Percentiles rank a stretch among this genome's conserved stretches.
These are phyloP conservation scores for Prosopis cineraria DNA, from an alignment of 306 rosid genomes.

Conservation along the genomic window DNA sequence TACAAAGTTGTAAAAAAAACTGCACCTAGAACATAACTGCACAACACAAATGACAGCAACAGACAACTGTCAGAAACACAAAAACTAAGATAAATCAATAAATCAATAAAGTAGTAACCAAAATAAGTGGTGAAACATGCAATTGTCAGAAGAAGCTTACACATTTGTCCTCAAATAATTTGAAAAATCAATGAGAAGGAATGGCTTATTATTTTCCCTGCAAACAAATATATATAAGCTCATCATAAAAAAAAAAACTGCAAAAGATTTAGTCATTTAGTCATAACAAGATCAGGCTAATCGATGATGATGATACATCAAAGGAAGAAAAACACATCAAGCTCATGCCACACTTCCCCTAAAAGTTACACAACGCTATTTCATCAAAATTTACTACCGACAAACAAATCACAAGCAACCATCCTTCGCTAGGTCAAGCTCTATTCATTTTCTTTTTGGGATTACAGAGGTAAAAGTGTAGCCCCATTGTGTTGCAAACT, in stretches of 20 bases:
- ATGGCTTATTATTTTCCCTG: conserved; percentile 68
- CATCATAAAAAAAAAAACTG: conserved; percentile 15
- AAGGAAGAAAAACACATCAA: neutral
- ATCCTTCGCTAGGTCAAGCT: neutral
- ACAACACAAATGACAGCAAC: conserved; percentile 25
- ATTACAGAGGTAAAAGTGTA: neutral
- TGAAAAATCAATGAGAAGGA: conserved; percentile 89
- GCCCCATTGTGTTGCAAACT: neutral
- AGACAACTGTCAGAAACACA: conserved; percentile 34
- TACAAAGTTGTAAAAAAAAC: conserved; percentile 85
- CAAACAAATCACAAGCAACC: conserved; percentile 3
- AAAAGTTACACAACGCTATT: neutral
- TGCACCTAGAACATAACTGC: conserved; percentile 78
- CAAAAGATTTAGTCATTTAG: conserved; percentile 11
- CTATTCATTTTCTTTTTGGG: neutral
- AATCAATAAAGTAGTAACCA: conserved; percentile 5
- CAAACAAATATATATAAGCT: conserved; percentile 25
- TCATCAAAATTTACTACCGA: neutral
- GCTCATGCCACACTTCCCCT: conserved; percentile 15
- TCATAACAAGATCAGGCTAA: conserved; percentile 13
- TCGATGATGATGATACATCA: conserved; percentile 2
- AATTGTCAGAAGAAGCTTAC: conserved; percentile 37
- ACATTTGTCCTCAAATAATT: conserved; percentile 62
- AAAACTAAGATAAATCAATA: conserved; percentile 16
- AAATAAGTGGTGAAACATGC: neutral